A percentile compares a stretch with the other conserved stretches of the same genome.
phyloP scores from a whole-genome alignment of 2,329 filamentous ascomycete species.

The Calonectria hongkongensis region DNA sequence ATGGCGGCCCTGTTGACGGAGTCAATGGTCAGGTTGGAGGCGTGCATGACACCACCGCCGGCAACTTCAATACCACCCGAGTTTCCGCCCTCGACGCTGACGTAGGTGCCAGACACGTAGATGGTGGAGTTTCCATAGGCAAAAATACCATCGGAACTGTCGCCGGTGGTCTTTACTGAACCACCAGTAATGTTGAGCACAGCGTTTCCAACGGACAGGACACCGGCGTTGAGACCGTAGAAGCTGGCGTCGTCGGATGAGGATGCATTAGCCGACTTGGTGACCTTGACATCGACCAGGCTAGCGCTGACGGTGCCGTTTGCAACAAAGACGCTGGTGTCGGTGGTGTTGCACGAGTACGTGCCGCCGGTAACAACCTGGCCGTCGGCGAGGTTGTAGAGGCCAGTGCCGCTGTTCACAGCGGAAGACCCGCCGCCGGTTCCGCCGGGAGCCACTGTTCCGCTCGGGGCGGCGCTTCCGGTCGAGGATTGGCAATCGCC shows the following conservation, averaged over 20 bases:
- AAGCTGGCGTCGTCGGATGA: conserved; percentile 39
- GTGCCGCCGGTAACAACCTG: conserved; percentile 35
- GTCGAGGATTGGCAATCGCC: conserved; percentile 15
- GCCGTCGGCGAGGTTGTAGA: conserved; percentile 32
- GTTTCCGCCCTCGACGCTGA: conserved; percentile 38
- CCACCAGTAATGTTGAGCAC: conserved; percentile 39
- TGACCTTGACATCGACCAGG: conserved; percentile 30
- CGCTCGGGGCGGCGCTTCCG: background rate
- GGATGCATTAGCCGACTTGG: conserved; percentile 40
- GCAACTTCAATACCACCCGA: conserved; percentile 41
- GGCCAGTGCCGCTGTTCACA: conserved; percentile 41
- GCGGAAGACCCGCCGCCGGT: conserved; percentile 16
- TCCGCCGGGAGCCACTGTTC: background rate
- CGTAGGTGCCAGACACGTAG: conserved; percentile 38
- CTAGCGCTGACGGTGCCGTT: conserved; percentile 38
- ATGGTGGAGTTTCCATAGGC: conserved; percentile 40
- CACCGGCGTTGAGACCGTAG: conserved; percentile 39
- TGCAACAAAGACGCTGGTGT: conserved; percentile 40
- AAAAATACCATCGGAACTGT: conserved; percentile 41
- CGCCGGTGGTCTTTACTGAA: conserved; percentile 31
- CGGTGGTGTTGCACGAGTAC: conserved; percentile 30
- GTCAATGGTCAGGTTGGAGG: conserved; percentile 39
- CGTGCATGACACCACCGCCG: conserved; percentile 40
- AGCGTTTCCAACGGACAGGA: conserved; percentile 35
- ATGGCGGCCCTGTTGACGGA: conserved; percentile 40